Conservation (phyloP, 257 asterid genomes). For the Salvia miltiorrhiza region DNA sequence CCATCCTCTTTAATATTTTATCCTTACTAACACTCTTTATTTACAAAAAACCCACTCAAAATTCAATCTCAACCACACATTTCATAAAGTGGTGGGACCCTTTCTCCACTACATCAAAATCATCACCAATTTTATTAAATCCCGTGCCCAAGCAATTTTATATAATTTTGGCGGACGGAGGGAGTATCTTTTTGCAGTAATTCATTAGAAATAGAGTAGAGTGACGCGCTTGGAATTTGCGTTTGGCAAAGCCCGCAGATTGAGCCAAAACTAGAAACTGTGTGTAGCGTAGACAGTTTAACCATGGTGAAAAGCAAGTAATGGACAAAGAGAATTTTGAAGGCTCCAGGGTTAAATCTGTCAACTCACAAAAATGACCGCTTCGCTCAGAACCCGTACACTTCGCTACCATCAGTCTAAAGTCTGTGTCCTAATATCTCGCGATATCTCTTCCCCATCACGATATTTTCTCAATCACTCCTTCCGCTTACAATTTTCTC, state of each 20-base stretch:
- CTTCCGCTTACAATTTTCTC: background rate
- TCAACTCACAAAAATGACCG: slow-evolving; percentile 14
- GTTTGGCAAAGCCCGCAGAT: background rate
- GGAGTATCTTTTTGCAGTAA: background rate
- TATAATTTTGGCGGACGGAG: too few relatives aligned
- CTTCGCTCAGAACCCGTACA: slow-evolving; percentile 11
- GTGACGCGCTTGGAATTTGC: background rate
- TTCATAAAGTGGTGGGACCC: too few relatives aligned
- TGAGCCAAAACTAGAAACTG: slow-evolving; percentile 11
- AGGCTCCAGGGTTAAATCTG: slow-evolving; percentile 18
- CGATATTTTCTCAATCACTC: slow-evolving; percentile 27
- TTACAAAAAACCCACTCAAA: too few relatives aligned
- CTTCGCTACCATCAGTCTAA: slow-evolving; percentile 6
- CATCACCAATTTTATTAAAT: too few relatives aligned
- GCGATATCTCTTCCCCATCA: slow-evolving; percentile 15
- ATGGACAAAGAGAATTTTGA: slow-evolving; percentile 25
- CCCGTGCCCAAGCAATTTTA: too few relatives aligned
- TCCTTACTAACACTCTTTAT: too few relatives aligned
- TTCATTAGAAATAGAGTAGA: background rate
- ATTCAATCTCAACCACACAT: too few relatives aligned
- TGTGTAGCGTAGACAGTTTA: background rate
- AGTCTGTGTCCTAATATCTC: slow-evolving; percentile 20
- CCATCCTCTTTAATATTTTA: too few relatives aligned
- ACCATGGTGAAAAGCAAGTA: slow-evolving; percentile 30
- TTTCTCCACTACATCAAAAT: too few relatives aligned